phyloP scores from a whole-genome alignment of 805 yeast species.

The Sungouiella blattae region DNA sequence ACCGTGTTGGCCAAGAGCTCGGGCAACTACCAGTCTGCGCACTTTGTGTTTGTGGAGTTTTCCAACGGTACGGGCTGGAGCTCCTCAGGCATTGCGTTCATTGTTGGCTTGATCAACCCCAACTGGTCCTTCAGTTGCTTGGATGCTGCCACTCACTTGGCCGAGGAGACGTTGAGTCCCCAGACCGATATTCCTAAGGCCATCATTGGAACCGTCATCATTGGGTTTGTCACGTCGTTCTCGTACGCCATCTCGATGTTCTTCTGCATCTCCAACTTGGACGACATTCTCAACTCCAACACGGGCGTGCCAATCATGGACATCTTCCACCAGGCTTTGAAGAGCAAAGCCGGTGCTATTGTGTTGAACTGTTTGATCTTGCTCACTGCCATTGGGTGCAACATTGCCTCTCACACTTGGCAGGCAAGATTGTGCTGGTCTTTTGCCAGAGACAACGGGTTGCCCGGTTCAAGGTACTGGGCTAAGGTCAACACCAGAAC shows the following conservation, averaged over 20 bases:
- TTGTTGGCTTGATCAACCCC: slow-evolving; percentile 69
- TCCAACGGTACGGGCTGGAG: slow-evolving; percentile 60
- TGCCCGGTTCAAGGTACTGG: slow-evolving; percentile 53
- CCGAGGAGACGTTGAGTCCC: slow-evolving; percentile 61
- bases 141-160: slow-evolving; percentile 70
- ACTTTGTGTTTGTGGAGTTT: slow-evolving; percentile 53
- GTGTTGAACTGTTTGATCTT: slow-evolving; percentile 47
- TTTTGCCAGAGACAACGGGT: slow-evolving; percentile 61
- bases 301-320: slow-evolving; percentile 66
- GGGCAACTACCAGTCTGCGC: slow-evolving; percentile 49
- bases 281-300: slow-evolving; percentile 42
- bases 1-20: slow-evolving; percentile 50
- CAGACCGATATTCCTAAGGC: slow-evolving; percentile 58
- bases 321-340: slow-evolving; percentile 56
- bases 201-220: slow-evolving; percentile 58
- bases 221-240: slow-evolving; percentile 62
- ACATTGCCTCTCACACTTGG: slow-evolving; percentile 63
- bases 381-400: slow-evolving; percentile 55
- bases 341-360: slow-evolving; percentile 52
- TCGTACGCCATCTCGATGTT: slow-evolving; percentile 54
- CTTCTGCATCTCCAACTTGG: slow-evolving; percentile 53
- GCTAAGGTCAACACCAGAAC: slow-evolving; percentile 43
- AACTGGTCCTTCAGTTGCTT: slow-evolving; percentile 68
- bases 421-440: slow-evolving; percentile 68
- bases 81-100: slow-evolving; percentile 55